These are phyloP conservation scores for Eucalyptus cladocalyx DNA, from an alignment of 345 rosid genomes.

Conservation along the genomic window DNA sequence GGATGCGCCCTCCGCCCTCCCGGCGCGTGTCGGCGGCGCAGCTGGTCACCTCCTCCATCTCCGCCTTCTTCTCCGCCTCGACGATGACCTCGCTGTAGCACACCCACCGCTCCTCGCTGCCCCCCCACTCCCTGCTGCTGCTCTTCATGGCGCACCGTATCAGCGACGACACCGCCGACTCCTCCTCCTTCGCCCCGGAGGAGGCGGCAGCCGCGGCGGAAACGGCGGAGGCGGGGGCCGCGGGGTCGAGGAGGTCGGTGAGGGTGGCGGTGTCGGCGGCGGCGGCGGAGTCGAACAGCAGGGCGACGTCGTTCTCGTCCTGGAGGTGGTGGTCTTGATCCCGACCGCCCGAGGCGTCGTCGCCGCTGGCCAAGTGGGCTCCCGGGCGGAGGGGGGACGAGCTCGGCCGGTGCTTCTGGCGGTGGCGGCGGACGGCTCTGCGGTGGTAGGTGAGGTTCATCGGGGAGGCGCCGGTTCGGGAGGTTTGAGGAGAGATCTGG, in stretches of 20 bases:
- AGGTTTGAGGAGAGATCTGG: constrained; percentile 11
- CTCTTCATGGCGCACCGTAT: constrained; percentile 59
- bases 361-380: neutral
- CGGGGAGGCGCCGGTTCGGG: neutral
- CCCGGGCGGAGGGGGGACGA: constrained; percentile 39
- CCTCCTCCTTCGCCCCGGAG: neutral
- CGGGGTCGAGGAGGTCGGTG: constrained; percentile 37
- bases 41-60: constrained; percentile 53
- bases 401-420: constrained; percentile 8
- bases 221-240: neutral
- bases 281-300: constrained; percentile 34
- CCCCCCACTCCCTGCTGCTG: constrained; percentile 29
- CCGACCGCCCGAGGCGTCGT: neutral
- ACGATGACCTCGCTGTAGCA: constrained; percentile 69
- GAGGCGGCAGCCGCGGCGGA: neutral
- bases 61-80: constrained; percentile 43
- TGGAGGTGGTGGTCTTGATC: constrained; percentile 24
- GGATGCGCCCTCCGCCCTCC: neutral
- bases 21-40: constrained; percentile 4
- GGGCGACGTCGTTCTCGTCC: constrained; percentile 25
- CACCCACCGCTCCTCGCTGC: constrained; percentile 75
- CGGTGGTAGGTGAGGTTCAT: neutral
- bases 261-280: constrained; percentile 31
- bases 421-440: neutral
- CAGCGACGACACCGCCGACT: constrained; percentile 8